Conservation (phyloP, 129 eudicot genomes). For the Tanacetum coccineum region DNA sequence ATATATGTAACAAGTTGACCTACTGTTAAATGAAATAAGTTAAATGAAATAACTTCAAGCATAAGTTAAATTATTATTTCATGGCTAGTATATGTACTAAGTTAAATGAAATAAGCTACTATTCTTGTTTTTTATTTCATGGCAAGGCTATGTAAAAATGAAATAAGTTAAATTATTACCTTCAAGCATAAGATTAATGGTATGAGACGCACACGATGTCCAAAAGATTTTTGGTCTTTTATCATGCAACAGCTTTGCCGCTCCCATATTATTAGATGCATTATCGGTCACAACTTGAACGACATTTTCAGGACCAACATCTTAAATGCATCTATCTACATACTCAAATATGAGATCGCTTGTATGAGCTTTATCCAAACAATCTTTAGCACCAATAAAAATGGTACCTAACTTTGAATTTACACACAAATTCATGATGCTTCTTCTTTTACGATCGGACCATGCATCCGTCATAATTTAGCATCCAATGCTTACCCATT, state of each 20-base stretch:
- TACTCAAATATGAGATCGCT: not conserved
- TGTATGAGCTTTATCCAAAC: not conserved
- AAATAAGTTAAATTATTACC: not conserved
- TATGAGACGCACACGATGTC: not conserved
- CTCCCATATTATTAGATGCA: not conserved
- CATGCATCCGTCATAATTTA: constrained; percentile 4
- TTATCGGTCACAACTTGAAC: not conserved
- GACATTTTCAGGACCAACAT: not conserved
- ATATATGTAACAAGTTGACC: not conserved
- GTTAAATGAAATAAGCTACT: no score
- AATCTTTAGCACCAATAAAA: not conserved
- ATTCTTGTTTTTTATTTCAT: not conserved
- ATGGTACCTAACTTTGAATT: not conserved
- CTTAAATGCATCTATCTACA: not conserved
- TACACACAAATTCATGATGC: not conserved
- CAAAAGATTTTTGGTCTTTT: not conserved
- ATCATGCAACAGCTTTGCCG: not conserved
- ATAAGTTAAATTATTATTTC: no score
- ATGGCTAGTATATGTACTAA: no score
- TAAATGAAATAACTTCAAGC: no score
- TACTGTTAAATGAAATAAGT: no score
- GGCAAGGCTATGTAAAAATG: not conserved
- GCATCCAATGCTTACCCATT: not conserved
- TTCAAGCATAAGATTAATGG: not conserved
- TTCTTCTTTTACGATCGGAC: not conserved